A percentile compares a stretch with the other conserved stretches of the same genome.
phyloP scores from a whole-genome alignment of 768 basidiomycete species.

The Boletus sp. region DNA sequence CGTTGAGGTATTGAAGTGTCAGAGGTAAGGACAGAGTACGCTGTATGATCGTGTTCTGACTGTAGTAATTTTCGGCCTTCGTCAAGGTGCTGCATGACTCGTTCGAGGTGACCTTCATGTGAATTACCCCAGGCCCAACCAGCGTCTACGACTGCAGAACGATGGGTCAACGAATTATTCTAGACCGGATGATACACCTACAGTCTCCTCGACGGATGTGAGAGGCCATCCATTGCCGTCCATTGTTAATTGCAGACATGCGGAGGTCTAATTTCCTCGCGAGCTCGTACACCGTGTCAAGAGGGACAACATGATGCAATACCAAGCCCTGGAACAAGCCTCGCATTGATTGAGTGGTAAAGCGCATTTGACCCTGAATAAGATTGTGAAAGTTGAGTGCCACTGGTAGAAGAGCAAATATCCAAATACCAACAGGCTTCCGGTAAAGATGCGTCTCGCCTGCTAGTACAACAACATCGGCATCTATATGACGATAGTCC shows the following conservation, averaged over 20 bases:
- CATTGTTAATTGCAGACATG: constrained; percentile 23
- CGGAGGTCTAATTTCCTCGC: constrained; percentile 23
- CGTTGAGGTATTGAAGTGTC: constrained; percentile 12
- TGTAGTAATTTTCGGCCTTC: constrained; percentile 28
- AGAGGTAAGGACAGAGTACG: constrained; percentile 17
- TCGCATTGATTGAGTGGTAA: constrained; percentile 17
- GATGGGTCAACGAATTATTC: neutral
- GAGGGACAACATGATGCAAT: constrained; percentile 23
- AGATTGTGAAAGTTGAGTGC: neutral
- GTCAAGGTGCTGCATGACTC: constrained; percentile 30
- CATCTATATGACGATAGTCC: constrained; percentile 32
- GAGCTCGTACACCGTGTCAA: constrained; percentile 23
- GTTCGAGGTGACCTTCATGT: constrained; percentile 31
- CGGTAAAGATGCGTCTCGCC: constrained; percentile 37
- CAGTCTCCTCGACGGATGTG: constrained; percentile 41
- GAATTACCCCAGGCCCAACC: constrained; percentile 35
- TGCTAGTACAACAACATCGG: constrained; percentile 37
- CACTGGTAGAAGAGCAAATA: neutral
- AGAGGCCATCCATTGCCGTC: constrained; percentile 36
- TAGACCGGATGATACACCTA: constrained; percentile 10
- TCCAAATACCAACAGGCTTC: constrained; percentile 19
- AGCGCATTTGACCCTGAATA: constrained; percentile 26
- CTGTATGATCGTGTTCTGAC: constrained; percentile 10
- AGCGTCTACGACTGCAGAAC: constrained; percentile 19
- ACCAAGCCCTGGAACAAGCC: constrained; percentile 24